Base-by-base conservation (phyloP, 2,329 filamentous ascomycete genomes). In the Cladosporium sphaerospermum region DNA sequence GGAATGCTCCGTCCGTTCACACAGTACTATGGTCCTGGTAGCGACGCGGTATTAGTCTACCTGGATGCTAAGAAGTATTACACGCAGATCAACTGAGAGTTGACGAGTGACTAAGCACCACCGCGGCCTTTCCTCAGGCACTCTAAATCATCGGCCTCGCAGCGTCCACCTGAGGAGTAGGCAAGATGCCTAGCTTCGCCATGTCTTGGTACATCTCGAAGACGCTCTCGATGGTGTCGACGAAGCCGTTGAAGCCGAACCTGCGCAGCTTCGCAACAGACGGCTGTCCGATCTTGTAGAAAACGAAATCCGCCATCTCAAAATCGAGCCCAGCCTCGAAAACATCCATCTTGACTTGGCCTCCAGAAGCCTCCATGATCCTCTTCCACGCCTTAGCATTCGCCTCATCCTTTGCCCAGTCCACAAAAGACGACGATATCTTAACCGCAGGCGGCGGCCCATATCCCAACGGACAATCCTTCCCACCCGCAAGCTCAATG, bases 361-460 rank as follows among this genome's bases (percentile, higher is more conserved):
- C 47, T 3, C 18, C 46, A 33, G 61, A 54, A 19, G 52, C 42
- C 28, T 57, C 19, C 41, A 54, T 56, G 3, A 62, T 34, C n/a
- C 48, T 37, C 14, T 64, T 61, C 76, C 76, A 78, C 1, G 72
- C 71, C 9, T 68, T 56, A 33, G 68, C 60, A 2, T 77, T 73
- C n/a, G 73, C 69, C 0, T 65, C 62, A 28, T 68, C 59, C 52
- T 71, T 64, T 0, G 75, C 71, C 77, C 77, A 80, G n/a, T 73
- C 67, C 0, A 61, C 4, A 6, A 62, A 44, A 11, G 55, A 56
- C 34, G 57, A 58, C 2, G 51, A 56, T 4, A 54, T 52, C 9
- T 54, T 44, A 2, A 54, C 54, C 6, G 45, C 45, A 3, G 54
- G 52, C 16, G 52, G 54, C 9, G 59, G 57, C 6, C 60, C 59